Conservation (phyloP, 2,329 filamentous ascomycete genomes). For the Alternaria ethzedia region DNA sequence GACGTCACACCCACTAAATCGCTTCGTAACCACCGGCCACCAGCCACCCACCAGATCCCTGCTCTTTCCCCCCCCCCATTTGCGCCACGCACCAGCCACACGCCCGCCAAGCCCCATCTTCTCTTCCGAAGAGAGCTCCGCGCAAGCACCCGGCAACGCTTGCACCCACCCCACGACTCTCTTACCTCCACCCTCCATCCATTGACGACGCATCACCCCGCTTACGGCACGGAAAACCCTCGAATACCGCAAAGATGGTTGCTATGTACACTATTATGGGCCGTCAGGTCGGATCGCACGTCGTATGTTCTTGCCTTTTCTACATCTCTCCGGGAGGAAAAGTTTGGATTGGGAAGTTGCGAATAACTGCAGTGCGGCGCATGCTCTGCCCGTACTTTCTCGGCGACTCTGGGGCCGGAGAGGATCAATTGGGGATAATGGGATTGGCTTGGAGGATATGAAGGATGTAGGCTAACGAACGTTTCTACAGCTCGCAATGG, state of each 20-base stretch:
- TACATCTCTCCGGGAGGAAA: no score
- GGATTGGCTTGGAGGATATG: neutral
- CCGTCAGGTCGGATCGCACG: conserved; percentile 62
- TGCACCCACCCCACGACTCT: conserved; percentile 8
- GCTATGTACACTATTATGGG: conserved; percentile 59
- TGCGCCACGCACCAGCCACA: neutral
- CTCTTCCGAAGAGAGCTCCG: conserved; percentile 27
- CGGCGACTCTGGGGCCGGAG: neutral
- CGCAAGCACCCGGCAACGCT: conserved; percentile 21
- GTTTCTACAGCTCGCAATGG: conserved; percentile 63
- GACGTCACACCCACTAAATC: conserved; percentile 13
- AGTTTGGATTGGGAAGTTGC: conserved; percentile 12
- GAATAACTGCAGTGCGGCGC: neutral
- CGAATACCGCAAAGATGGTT: conserved; percentile 54
- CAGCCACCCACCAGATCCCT: neutral
- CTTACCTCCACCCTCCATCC: conserved; percentile 27
- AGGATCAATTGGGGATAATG: neutral
- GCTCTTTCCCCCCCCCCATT: neutral
- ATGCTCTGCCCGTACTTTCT: neutral
- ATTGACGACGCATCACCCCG: conserved; percentile 37
- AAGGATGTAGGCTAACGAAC: no score
- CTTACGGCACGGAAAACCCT: conserved; percentile 19
- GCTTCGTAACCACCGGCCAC: neutral
- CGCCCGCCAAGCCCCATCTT: conserved; percentile 18
- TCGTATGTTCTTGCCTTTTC: conserved; percentile 50